phyloP scores from a whole-genome alignment of 2,329 filamentous ascomycete species.

The Pseudocercospora fijiensis region DNA sequence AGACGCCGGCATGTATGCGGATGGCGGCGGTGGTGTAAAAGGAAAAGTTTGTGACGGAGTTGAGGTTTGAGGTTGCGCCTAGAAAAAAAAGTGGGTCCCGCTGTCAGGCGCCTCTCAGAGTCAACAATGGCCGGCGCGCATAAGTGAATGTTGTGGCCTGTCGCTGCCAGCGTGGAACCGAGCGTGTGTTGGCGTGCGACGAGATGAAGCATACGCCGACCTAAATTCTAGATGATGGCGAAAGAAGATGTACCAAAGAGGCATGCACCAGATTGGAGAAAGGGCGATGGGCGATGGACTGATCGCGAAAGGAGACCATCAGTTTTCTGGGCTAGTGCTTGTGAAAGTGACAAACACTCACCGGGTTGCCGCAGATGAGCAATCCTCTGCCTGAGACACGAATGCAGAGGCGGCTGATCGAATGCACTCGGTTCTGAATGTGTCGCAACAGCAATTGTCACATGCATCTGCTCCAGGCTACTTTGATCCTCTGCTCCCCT shows the following conservation, averaged over 20 bases:
- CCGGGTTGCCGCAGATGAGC: background rate
- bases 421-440: background rate
- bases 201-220: background rate
- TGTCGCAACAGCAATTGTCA: background rate
- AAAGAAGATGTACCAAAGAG: background rate
- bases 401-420: background rate
- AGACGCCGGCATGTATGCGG: constrained; percentile 6
- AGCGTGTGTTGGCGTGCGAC: background rate
- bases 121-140: background rate
- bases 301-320: background rate
- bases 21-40: background rate
- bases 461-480: background rate
- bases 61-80: background rate
- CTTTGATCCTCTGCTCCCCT: background rate
- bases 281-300: background rate
- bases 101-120: background rate
- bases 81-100: constrained; percentile 6
- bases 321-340: background rate
- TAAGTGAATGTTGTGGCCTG: constrained; percentile 4
- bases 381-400: background rate
- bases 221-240: background rate
- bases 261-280: background rate
- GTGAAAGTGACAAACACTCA: constrained; percentile 2
- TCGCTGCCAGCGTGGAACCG: background rate
- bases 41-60: constrained; percentile 3